Conservation (phyloP, 345 rosid species). For the Hevea brasiliensis region DNA sequence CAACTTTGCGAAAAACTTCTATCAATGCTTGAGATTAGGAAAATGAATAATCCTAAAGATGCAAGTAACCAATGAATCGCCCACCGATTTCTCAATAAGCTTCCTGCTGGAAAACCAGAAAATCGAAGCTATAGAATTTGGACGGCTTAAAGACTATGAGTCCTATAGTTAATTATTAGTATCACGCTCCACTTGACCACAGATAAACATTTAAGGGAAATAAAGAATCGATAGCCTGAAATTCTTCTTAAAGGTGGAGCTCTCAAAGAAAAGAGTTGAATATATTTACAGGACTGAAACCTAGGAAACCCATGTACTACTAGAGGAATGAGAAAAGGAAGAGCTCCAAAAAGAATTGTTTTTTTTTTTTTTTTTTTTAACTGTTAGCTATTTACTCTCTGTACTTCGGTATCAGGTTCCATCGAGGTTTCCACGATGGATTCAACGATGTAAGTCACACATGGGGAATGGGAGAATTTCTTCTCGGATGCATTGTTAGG, state of each 20-base stretch:
- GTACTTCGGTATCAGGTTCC: conserved; percentile 30
- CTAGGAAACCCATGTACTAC: conserved; percentile 17
- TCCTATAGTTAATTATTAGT: conserved; percentile 23
- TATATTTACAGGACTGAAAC: conserved; percentile 44
- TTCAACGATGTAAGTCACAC: conserved; percentile 8
- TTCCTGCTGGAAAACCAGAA: background rate
- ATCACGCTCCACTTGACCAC: conserved; percentile 12
- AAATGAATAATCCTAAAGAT: too few relatives aligned
- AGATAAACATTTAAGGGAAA: conserved; percentile 25
- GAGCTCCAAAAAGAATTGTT: conserved; percentile 48
- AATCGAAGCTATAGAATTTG: background rate
- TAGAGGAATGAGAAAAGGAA: conserved; percentile 5
- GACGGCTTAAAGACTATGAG: conserved; percentile 18
- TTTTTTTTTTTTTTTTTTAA: conserved; percentile 10
- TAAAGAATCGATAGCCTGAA: conserved; percentile 47
- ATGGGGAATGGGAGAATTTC: conserved; percentile 4
- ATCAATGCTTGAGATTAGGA: too few relatives aligned
- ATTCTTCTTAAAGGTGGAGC: conserved; percentile 40
- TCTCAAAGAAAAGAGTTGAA: conserved; percentile 23
- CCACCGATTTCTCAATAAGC: background rate
- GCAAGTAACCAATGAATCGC: too few relatives aligned
- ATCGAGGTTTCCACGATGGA: conserved; percentile 14
- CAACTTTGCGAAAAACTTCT: too few relatives aligned
- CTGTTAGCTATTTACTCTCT: conserved; percentile 49
- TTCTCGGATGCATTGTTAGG: conserved; percentile 2